Conservation (phyloP, 2,329 filamentous ascomycete species). For the Penicillium hesseltinei region DNA sequence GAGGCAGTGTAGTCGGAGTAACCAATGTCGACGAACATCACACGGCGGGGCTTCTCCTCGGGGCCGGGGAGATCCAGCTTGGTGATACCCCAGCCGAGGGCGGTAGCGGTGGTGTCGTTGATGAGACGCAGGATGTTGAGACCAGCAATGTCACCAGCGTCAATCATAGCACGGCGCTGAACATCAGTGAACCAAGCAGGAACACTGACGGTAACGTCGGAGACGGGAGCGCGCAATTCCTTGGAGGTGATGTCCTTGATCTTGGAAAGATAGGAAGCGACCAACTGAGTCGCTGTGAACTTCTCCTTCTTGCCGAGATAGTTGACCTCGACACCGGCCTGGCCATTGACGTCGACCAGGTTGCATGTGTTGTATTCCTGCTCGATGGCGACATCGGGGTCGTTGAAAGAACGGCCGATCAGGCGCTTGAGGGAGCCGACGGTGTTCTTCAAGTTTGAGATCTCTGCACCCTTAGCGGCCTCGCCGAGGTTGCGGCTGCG, state of each 20-base stretch:
- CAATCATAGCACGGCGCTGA: slow-evolving; percentile 84
- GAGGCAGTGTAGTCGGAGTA: slow-evolving; percentile 95
- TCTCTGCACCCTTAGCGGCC: slow-evolving; percentile 96
- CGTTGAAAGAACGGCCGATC: slow-evolving; percentile 78
- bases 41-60: slow-evolving; percentile 88
- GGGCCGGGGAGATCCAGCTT: slow-evolving; percentile 86
- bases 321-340: slow-evolving; percentile 89
- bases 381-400: slow-evolving; percentile 91
- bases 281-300: slow-evolving; percentile 91
- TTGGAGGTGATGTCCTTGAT: slow-evolving; percentile 82
- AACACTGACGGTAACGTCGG: slow-evolving; percentile 89
- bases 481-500: slow-evolving; percentile 94
- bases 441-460: slow-evolving; percentile 99
- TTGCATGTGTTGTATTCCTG: slow-evolving; percentile 84
- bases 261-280: slow-evolving; percentile 94
- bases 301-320: slow-evolving; percentile 94
- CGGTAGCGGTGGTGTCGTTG: slow-evolving; percentile 96
- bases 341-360: slow-evolving; percentile 85
- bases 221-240: slow-evolving; percentile 87
- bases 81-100: slow-evolving; percentile 95
- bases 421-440: slow-evolving; percentile 90
- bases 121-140: slow-evolving; percentile 90
- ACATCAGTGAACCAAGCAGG: slow-evolving; percentile 96
- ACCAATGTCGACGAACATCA: slow-evolving; percentile 91
- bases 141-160: slow-evolving; percentile 89